phyloP scores from a whole-genome alignment of 2,329 filamentous ascomycete species.

The Arthroderma sp. region DNA sequence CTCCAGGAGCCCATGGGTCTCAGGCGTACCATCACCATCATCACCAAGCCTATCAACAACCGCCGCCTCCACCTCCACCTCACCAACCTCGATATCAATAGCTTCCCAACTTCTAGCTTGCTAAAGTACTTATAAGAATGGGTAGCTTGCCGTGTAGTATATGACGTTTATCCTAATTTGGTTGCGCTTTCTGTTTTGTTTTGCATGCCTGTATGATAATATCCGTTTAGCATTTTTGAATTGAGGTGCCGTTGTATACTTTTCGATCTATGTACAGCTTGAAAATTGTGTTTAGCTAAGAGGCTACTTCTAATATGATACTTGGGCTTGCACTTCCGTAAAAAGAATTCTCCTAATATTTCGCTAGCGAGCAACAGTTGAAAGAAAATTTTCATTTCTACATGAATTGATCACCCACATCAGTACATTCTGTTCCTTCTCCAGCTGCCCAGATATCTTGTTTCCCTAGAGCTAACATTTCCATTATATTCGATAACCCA shows the following conservation, averaged over 20 bases:
- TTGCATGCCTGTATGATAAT: background rate
- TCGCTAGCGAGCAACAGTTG: too few species aligned
- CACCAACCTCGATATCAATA: background rate
- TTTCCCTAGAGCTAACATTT: background rate
- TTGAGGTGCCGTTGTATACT: background rate
- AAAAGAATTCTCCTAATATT: too few species aligned
- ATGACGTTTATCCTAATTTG: background rate
- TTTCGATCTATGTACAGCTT: background rate
- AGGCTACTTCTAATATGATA: background rate
- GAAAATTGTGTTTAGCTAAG: background rate
- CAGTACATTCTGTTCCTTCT: too few species aligned
- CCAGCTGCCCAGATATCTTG: background rate
- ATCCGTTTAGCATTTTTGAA: background rate
- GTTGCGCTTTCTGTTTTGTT: background rate
- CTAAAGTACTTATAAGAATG: background rate
- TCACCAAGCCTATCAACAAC: slow-evolving; percentile 9
- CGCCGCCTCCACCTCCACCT: slow-evolving; percentile 6
- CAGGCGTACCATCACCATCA: slow-evolving; percentile 7
- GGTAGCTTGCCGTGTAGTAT: background rate
- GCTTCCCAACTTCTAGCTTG: background rate
- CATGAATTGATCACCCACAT: too few species aligned
- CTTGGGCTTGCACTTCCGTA: too few species aligned
- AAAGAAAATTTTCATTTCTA: too few species aligned
- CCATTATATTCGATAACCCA: background rate
- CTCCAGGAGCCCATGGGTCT: slow-evolving; percentile 4